A percentile compares a stretch with the other conserved stretches of the same genome.
phyloP scores from a whole-genome alignment of 768 basidiomycete species.

The Crucibulum laeve region DNA sequence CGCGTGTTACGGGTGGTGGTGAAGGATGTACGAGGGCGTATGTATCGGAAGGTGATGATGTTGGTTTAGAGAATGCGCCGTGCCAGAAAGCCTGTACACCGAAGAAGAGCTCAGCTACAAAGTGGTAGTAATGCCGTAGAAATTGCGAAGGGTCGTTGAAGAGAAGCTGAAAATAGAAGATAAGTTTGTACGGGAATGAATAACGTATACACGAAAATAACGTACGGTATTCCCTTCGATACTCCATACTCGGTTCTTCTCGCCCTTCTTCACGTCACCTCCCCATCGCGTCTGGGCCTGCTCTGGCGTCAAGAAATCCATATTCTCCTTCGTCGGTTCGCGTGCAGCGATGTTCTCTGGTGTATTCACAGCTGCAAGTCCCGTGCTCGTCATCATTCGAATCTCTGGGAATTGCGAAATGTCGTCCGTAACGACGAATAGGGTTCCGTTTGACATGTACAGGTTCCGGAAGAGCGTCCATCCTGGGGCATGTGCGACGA shows the following conservation, averaged over 20 bases:
- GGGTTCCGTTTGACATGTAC: constrained; percentile 82
- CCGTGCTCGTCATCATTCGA: constrained; percentile 64
- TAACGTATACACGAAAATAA: background rate
- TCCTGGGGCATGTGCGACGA: constrained; percentile 68
- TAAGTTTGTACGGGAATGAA: too few relatives aligned
- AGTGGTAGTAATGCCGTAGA: constrained; percentile 86
- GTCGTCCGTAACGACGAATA: constrained; percentile 55
- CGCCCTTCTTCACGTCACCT: constrained; percentile 19
- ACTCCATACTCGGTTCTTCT: constrained; percentile 51
- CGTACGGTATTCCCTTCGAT: constrained; percentile 71
- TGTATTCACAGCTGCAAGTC: constrained; percentile 49
- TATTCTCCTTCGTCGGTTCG: constrained; percentile 60
- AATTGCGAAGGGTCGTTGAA: constrained; percentile 75
- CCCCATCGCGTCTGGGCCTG: constrained; percentile 67
- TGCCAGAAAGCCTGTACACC: constrained; percentile 75
- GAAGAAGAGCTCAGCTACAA: constrained; percentile 76
- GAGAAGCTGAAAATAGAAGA: constrained; percentile 37
- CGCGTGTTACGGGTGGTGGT: constrained; percentile 58
- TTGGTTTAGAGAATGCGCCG: constrained; percentile 37
- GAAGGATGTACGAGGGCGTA: constrained; percentile 15
- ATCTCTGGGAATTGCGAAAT: constrained; percentile 32
- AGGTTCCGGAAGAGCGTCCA: constrained; percentile 84
- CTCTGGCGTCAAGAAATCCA: constrained; percentile 55
- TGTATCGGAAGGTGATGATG: constrained; percentile 5
- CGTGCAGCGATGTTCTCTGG: constrained; percentile 63